phyloP scores from a whole-genome alignment of 768 basidiomycete species.

The Mycena crocata region DNA sequence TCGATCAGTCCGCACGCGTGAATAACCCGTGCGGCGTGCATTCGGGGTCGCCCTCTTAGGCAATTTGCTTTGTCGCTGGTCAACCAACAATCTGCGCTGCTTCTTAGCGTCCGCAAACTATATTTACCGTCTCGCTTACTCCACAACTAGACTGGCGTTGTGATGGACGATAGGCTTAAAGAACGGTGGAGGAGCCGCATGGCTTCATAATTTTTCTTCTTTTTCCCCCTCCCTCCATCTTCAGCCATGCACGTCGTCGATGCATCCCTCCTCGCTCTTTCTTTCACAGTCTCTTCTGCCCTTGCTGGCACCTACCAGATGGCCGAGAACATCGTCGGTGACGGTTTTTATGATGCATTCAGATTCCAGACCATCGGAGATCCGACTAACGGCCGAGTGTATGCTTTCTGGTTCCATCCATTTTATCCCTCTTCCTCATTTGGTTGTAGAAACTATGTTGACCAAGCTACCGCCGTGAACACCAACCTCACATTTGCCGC shows the following conservation, averaged over 20 bases:
- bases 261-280: slow-evolving; percentile 4
- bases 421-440: background rate
- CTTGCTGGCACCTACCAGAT: slow-evolving; percentile 55
- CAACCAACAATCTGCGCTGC: too few species aligned
- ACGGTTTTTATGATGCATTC: slow-evolving; percentile 61
- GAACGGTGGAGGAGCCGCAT: too few species aligned
- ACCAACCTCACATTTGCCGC: slow-evolving; percentile 66
- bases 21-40: too few species aligned
- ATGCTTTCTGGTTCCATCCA: slow-evolving; percentile 28
- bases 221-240: background rate
- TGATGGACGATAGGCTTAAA: too few species aligned
- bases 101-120: too few species aligned
- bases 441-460: slow-evolving; percentile 51
- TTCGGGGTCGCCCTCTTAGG: too few species aligned
- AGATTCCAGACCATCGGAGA: slow-evolving; percentile 60
- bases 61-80: too few species aligned
- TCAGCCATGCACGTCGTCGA: slow-evolving; percentile 2
- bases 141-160: too few species aligned
- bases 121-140: too few species aligned
- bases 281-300: slow-evolving; percentile 24
- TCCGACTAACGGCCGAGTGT: slow-evolving; percentile 74
- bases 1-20: too few species aligned
- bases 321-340: slow-evolving; percentile 55
- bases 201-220: background rate
- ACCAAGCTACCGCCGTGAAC: slow-evolving; percentile 50